Base-by-base conservation (phyloP, 495 filamentous ascomycete species). In the Talaromyces proteolyticus region DNA sequence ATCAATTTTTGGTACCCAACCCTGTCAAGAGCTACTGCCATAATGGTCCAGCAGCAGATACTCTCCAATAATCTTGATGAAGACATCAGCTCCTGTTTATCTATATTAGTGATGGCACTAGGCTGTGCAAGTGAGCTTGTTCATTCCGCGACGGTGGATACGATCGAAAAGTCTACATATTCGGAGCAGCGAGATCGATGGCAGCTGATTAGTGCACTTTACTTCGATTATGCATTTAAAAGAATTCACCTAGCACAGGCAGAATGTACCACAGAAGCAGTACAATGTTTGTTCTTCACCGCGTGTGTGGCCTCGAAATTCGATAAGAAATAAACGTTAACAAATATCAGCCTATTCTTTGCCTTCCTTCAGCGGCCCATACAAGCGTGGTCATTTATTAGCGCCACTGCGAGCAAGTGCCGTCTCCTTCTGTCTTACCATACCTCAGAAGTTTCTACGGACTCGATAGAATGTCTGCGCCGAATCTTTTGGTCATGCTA, bases 401-500 rank as follows among this genome's bases (percentile, higher is more conserved):
- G 38, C 20, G 43, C 47, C 24, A 49, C 55, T 18, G 52, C 52
- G 37, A 57, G 51, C 4, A 54, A 54, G 37, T 57, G 55, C 20
- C 47, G 55, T 16, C 42, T 57, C 16, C 51, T 57, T 17, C 26
- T 57, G 17, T 54, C 55, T 4, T 57, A 55, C 23, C 22, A 29
- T 17, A 17, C 58, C 0, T 59, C 70, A 45, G 62, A 70, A 34
- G 53, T n/a, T n/a, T n/a, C n/a, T n/a, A n/a, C n/a, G n/a, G n/a
- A n/a, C n/a, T n/a, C n/a, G n/a, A n/a, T 58, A 29, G 70, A 75
- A 55, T 67, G 69, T 20, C 63, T 74, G 19, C 59, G 64, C 5
- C 59, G 72, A 6, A 74, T 75, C 19, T 76, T 76, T 47, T 76
- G 72, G 70, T 69, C 70, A 0, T 73, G 69, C 46, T 76, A 72